A percentile compares a stretch with the other conserved stretches of the same genome.
Conservation (phyloP, 257 asterid species). For the Solanum tacnaense region DNA sequence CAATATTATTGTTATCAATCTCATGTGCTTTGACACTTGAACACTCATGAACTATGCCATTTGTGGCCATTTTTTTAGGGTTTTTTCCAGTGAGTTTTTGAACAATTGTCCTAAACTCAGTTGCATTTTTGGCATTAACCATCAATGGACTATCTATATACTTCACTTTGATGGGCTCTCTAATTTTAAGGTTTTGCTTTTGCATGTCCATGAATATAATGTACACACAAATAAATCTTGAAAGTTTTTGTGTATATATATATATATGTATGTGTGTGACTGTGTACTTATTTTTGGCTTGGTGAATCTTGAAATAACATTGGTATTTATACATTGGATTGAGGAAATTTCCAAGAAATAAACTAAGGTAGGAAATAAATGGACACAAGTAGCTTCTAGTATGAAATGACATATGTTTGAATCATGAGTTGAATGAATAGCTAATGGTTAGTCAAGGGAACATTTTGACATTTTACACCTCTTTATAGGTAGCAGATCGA, state of each 20-base stretch:
- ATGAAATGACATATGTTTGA: not conserved
- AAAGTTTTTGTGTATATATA: not conserved
- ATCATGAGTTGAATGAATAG: not conserved
- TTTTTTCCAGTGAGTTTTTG: slow-evolving; percentile 24
- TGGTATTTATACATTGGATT: not conserved
- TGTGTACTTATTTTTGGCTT: not conserved
- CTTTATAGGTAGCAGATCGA: not conserved
- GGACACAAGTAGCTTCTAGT: not conserved
- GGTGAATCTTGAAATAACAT: not conserved
- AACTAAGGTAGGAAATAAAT: not conserved
- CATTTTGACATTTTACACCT: not conserved
- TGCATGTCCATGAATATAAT: not conserved
- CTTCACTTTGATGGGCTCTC: slow-evolving; percentile 20
- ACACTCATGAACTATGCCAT: not conserved
- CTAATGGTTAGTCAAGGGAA: not conserved
- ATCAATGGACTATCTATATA: slow-evolving; percentile 17
- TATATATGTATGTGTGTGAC: not conserved
- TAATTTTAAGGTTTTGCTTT: not conserved
- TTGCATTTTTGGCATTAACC: slow-evolving; percentile 17
- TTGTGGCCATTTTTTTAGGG: not conserved
- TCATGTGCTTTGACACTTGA: not conserved
- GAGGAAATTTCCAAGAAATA: not conserved
- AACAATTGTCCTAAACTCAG: slow-evolving; percentile 23
- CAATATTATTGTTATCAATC: not conserved
- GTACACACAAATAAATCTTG: not conserved